A percentile compares a stretch with the other conserved stretches of the same genome.
Evolutionary conservation across 2,329 filamentous ascomycete species (phyloP).

Genomic region (Scopulariopsis brevicaulis): DNA sequence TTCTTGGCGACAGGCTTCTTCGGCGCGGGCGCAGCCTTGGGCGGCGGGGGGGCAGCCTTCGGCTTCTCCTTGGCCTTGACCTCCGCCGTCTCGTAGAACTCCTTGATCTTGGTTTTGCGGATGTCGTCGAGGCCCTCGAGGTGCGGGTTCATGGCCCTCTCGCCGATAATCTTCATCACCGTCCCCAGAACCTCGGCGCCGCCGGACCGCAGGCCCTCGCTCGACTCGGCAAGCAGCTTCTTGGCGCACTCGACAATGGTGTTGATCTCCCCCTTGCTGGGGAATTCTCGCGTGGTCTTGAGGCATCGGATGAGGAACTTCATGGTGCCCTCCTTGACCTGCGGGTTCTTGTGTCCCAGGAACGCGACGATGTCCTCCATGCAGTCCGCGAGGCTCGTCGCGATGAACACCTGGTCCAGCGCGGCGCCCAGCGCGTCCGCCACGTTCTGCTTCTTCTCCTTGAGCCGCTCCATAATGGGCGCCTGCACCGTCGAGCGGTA

Average conservation of each 20-base stretch:
- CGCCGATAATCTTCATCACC: conserved; percentile 97
- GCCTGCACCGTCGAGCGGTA: conserved; percentile 73
- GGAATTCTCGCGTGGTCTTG: conserved; percentile 71
- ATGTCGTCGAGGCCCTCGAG: conserved; percentile 92
- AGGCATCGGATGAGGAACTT: conserved; percentile 87
- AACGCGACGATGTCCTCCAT: conserved; percentile 84
- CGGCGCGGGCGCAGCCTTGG: conserved; percentile 32
- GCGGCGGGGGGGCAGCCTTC: conserved; percentile 57
- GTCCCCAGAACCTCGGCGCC: conserved; percentile 89
- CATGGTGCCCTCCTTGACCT: conserved; percentile 91
- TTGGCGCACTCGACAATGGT: conserved; percentile 80
- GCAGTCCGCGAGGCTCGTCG: conserved; percentile 69
- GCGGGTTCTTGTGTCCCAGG: conserved; percentile 88
- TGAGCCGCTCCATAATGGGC: conserved; percentile 88
- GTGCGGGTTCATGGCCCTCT: conserved; percentile 87
- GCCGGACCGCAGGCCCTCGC: conserved; percentile 72
- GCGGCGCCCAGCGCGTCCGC: conserved; percentile 80
- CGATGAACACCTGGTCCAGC: conserved; percentile 56
- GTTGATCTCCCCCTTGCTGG: conserved; percentile 72
- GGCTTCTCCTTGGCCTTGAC: conserved; percentile 55
- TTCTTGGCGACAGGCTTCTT: conserved; percentile 27
- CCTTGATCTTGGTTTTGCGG: conserved; percentile 88
- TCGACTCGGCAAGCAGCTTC: conserved; percentile 83
- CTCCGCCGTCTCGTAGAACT: conserved; percentile 60
- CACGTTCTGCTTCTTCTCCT: conserved; percentile 91